Evolutionary conservation across 306 rosid genomes (phyloP).

Genomic region (Ceratonia siliqua): DNA sequence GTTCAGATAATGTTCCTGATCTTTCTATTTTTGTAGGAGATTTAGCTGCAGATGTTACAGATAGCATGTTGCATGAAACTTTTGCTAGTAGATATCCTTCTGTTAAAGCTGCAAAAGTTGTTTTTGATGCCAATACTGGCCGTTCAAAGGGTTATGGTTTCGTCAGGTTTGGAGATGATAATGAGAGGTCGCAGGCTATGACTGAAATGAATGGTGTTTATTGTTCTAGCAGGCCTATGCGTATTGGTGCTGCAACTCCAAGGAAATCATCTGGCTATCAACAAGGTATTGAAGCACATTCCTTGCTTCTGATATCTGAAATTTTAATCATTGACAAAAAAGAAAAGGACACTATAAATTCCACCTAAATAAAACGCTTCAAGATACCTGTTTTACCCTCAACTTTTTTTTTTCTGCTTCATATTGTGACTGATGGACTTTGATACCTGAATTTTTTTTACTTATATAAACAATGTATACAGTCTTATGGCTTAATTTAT

Average conservation of each 20-base stretch:
- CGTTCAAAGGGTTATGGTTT: conserved; percentile 99
- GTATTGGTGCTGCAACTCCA: conserved; percentile 98
- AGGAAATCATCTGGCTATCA: conserved; percentile 92
- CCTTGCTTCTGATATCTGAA: conserved; percentile 21
- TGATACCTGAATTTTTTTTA: conserved; percentile 12
- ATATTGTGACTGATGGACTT: conserved; percentile 14
- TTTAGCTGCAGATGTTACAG: conserved; percentile 96
- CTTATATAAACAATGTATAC: conserved; percentile 1
- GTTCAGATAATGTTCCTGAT: conserved; percentile 89
- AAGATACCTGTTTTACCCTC: neutral
- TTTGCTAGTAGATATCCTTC: conserved; percentile 85
- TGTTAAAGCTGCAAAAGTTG: conserved; percentile 96
- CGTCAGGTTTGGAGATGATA: conserved; percentile 95
- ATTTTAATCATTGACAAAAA: neutral
- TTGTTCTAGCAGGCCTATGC: conserved; percentile 99
- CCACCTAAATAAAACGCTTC: conserved; percentile 17
- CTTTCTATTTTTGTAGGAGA: conserved; percentile 99
- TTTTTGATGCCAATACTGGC: conserved; percentile 91
- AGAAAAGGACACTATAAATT: neutral
- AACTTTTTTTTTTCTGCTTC: conserved; percentile 15
- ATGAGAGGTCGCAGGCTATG: conserved; percentile 89
- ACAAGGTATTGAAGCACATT: conserved; percentile 55
- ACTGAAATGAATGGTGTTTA: conserved; percentile 85
- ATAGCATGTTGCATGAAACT: conserved; percentile 78
- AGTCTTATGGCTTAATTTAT: conserved; percentile 23